Evolutionary conservation across 345 rosid species (phyloP).

Genomic region (Bruguiera sexangula): DNA sequence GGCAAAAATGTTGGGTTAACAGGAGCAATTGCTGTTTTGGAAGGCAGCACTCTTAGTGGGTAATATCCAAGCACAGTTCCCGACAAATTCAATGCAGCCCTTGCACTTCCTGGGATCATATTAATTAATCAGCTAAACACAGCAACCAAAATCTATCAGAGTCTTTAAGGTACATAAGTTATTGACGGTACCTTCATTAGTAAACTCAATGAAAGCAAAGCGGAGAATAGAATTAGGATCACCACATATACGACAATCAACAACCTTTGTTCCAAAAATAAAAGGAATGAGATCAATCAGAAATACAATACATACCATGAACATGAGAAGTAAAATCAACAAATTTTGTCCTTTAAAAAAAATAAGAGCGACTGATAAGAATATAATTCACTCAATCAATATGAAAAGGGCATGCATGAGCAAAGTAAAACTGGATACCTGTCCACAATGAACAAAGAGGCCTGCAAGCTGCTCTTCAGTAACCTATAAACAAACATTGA

Average conservation of each 20-base stretch:
- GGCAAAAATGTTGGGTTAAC: slow-evolving; percentile 93
- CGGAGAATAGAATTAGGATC: slow-evolving; percentile 96
- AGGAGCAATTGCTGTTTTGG: slow-evolving; percentile 94
- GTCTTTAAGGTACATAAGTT: slow-evolving; percentile 17
- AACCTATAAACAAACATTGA: slow-evolving; percentile 38
- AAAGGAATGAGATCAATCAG: slow-evolving; percentile 11
- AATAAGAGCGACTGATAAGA: neutral
- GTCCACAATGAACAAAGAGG: slow-evolving; percentile 76
- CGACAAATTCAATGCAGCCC: slow-evolving; percentile 65
- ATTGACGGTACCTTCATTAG: slow-evolving; percentile 71
- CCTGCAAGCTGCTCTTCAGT: slow-evolving; percentile 95
- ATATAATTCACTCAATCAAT: neutral
- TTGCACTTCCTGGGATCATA: slow-evolving; percentile 61
- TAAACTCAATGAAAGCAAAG: slow-evolving; percentile 90
- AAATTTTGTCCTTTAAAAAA: slow-evolving; percentile 2
- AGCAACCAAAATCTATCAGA: neutral
- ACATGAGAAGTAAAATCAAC: neutral
- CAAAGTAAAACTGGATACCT: slow-evolving; percentile 37
- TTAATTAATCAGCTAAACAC: slow-evolving; percentile 15
- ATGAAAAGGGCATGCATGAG: neutral
- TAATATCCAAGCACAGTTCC: slow-evolving; percentile 88
- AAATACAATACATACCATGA: neutral
- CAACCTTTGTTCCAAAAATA: slow-evolving; percentile 51
- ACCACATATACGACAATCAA: slow-evolving; percentile 92
- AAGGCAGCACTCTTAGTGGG: slow-evolving; percentile 86